Conservation (phyloP, 2,329 filamentous ascomycete species). For the Curvularia hawaiiensis region DNA sequence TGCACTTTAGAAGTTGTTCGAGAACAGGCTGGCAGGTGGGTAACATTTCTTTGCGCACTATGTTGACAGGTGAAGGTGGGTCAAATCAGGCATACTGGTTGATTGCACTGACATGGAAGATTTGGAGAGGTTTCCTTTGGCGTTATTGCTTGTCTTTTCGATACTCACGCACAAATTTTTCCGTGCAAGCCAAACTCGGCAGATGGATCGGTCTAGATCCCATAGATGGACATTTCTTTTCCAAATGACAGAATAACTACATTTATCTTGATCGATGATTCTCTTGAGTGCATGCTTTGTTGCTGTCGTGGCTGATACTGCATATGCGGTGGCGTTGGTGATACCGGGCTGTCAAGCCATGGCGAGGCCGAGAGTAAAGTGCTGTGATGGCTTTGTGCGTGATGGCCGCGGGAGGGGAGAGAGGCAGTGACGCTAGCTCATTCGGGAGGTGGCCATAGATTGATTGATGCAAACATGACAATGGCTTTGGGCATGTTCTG, state of each 20-base stretch:
- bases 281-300: not conserved
- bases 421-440: not conserved
- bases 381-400: not conserved
- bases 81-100: too few relatives aligned
- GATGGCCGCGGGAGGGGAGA: not conserved
- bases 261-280: not conserved
- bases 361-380: not conserved
- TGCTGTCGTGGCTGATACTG: not conserved
- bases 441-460: not conserved
- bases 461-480: not conserved
- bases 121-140: not conserved
- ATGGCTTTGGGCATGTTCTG: not conserved
- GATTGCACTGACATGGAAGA: not conserved
- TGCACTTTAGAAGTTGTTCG: not conserved
- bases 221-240: not conserved
- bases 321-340: not conserved
- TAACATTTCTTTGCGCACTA: not conserved
- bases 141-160: slow-evolving; percentile 2
- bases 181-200: not conserved
- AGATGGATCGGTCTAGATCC: not conserved
- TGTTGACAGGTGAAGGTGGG: not conserved
- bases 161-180: not conserved
- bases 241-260: not conserved
- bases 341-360: not conserved
- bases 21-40: not conserved